These are phyloP conservation scores for Thalia dealbata DNA, from an alignment of 176 grass and related monocot species.

Conservation along the genomic window DNA sequence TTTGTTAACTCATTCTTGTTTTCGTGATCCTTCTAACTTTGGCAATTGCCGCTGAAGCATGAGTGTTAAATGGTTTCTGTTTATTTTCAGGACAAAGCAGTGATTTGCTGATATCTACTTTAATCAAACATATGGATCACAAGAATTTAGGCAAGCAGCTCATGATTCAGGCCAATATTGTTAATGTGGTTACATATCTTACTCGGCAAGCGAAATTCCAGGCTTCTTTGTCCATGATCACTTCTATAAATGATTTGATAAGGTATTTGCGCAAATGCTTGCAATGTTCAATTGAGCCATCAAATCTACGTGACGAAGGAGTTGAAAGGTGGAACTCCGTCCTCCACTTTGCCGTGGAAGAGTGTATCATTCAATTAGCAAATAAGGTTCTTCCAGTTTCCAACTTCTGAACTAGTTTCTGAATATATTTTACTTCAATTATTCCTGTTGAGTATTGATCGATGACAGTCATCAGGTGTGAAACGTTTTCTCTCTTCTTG, in stretches of 20 bases:
- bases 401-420: not conserved
- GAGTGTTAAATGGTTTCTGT: constrained; percentile 9
- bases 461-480: no score
- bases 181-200: constrained; percentile 82
- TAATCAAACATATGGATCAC: constrained; percentile 84
- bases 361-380: constrained; percentile 61
- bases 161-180: constrained; percentile 52
- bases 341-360: constrained; percentile 69
- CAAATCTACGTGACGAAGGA: constrained; percentile 41
- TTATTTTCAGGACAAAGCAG: constrained; percentile 62
- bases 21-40: not conserved
- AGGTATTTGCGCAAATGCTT: constrained; percentile 94
- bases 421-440: not conserved
- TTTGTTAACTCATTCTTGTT: constrained; percentile 23
- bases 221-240: constrained; percentile 59
- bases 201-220: constrained; percentile 54
- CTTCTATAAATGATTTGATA: constrained; percentile 69
- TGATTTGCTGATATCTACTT: constrained; percentile 73
- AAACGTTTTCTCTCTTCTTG: not conserved
- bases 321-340: constrained; percentile 38
- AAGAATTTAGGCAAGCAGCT: constrained; percentile 69
- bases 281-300: constrained; percentile 74
- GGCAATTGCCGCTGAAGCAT: not conserved
- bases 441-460: not conserved
- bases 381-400: constrained; percentile 47